Percentiles rank a stretch among this genome's conserved stretches.
Evolutionary conservation across 106 monocot species (phyloP).

Genomic region (Gastrodia elata): DNA sequence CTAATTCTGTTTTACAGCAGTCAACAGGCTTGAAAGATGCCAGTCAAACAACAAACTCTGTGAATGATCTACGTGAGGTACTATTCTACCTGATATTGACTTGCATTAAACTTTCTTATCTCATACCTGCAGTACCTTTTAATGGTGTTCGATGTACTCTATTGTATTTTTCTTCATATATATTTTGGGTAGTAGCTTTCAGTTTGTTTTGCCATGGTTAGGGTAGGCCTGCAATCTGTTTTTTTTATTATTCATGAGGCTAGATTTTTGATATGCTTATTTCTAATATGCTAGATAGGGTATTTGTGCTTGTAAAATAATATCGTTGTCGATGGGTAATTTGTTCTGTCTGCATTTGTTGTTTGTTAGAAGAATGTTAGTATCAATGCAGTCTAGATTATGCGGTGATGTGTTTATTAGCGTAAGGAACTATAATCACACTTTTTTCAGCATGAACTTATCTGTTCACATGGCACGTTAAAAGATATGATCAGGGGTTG

Average conservation of each 20-base stretch:
- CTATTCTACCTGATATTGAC: conserved; percentile 5
- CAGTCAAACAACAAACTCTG: conserved; percentile 9
- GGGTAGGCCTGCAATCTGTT: not conserved
- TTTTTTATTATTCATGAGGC: not conserved
- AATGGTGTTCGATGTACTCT: not conserved
- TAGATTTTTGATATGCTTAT: not conserved
- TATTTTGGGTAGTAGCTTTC: not conserved
- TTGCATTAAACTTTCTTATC: not conserved
- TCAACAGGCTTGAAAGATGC: conserved; percentile 21
- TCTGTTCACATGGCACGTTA: too few relatives aligned
- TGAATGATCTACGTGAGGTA: conserved; percentile 30
- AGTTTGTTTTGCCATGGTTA: too few relatives aligned
- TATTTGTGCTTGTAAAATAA: not conserved
- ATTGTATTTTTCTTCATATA: not conserved
- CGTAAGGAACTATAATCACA: too few relatives aligned
- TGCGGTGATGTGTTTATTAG: too few relatives aligned
- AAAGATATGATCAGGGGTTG: too few relatives aligned
- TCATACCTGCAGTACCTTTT: not conserved
- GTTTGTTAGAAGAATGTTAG: not conserved
- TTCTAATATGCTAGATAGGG: not conserved
- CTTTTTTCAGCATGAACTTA: too few relatives aligned
- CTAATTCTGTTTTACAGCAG: conserved; percentile 18
- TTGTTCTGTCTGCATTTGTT: not conserved
- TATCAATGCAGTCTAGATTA: too few relatives aligned
- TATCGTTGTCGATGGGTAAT: too few relatives aligned